Conservation (phyloP, 208 protist species). For the Leptomonas pyrrhocoris region DNA sequence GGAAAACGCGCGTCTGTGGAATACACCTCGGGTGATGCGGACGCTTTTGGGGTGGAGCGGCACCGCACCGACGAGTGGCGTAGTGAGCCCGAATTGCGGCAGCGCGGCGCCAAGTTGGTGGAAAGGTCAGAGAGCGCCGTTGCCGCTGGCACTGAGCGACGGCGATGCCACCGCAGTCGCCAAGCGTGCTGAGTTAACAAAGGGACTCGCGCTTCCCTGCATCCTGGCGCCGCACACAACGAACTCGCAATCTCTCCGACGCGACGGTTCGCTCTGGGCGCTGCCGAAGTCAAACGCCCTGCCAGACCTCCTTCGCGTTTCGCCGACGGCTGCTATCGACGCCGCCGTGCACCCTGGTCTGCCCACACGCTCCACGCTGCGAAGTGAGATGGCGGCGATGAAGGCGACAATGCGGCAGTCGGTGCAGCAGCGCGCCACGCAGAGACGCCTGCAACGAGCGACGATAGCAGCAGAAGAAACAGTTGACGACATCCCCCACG, state of each 20-base stretch:
- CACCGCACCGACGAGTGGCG: constrained; percentile 4
- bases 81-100: background rate
- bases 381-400: constrained; percentile 30
- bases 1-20: constrained; percentile 54
- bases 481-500: no score
- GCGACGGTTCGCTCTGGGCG: background rate
- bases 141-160: background rate
- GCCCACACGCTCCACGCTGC: constrained; percentile 22
- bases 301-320: constrained; percentile 13
- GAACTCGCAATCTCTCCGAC: background rate
- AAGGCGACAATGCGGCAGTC: constrained; percentile 42
- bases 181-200: background rate
- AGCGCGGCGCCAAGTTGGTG: background rate
- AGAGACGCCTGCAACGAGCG: constrained; percentile 23
- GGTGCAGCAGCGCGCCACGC: constrained; percentile 45
- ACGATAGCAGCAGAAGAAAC: background rate
- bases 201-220: constrained; percentile 15
- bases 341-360: constrained; percentile 21
- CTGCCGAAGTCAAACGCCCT: background rate
- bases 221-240: constrained; percentile 14
- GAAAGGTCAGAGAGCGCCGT: background rate
- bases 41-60: constrained; percentile 80
- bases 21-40: constrained; percentile 69
- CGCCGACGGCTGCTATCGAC: constrained; percentile 27
- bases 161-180: background rate